Evolutionary conservation across 352 stramenopile species (phyloP).

Genomic region (Phytophthora chlamydospora): DNA sequence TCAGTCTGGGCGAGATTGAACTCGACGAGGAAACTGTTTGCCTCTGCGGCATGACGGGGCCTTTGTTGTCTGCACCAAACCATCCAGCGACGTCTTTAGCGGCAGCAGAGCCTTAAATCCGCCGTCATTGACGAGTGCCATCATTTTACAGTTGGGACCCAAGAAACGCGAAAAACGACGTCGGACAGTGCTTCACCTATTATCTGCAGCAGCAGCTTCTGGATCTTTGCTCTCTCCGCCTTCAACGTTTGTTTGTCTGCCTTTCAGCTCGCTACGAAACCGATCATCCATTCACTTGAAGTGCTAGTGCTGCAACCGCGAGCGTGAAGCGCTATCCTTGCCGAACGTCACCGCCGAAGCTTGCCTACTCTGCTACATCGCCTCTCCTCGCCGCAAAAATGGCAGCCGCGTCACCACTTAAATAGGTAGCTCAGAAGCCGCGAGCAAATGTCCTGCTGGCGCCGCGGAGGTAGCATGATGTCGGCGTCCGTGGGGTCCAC

Average conservation of each 20-base stretch:
- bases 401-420: constrained; percentile 63
- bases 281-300: neutral
- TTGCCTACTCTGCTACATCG: constrained; percentile 12
- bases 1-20: no score
- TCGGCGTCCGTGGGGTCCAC: constrained; percentile 81
- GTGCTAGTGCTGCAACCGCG: neutral
- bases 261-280: neutral
- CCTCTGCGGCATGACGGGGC: no score
- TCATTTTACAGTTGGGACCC: no score
- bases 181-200: constrained; percentile 4
- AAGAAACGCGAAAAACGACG: no score
- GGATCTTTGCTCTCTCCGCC: neutral
- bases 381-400: constrained; percentile 1
- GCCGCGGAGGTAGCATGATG: constrained; percentile 81
- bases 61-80: no score
- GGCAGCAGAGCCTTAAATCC: no score
- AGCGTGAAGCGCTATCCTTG: neutral
- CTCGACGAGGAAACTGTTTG: no score
- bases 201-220: neutral
- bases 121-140: no score
- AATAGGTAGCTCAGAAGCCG: constrained; percentile 85
- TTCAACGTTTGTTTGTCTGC: neutral
- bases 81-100: no score
- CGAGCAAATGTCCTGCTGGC: constrained; percentile 81
- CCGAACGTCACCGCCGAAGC: no score